Conservation (phyloP, 495 filamentous ascomycete genomes). For the Penicillium paxilli region DNA sequence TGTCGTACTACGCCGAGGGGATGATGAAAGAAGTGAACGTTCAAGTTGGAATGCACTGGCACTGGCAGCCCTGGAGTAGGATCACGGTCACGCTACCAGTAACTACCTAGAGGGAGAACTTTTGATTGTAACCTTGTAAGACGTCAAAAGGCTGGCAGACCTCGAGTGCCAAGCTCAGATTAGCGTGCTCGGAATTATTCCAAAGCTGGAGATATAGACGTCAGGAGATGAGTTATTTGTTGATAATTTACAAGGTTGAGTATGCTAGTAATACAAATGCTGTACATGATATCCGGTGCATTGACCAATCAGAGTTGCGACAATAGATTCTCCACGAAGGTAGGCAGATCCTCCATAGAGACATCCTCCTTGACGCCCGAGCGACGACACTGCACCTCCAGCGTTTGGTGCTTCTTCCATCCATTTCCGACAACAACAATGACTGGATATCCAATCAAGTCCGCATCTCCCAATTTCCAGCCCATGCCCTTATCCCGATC, state of each 20-base stretch:
- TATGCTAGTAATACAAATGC: constrained; percentile 1
- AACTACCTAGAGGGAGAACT: too few relatives aligned
- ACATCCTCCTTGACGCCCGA: constrained; percentile 52
- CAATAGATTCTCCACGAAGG: constrained; percentile 43
- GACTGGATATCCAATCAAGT: constrained; percentile 84
- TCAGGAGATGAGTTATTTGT: not conserved
- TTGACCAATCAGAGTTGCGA: constrained; percentile 32
- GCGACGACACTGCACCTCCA: constrained; percentile 79
- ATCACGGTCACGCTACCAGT: too few relatives aligned
- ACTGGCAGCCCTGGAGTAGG: too few relatives aligned
- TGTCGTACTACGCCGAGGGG: too few relatives aligned
- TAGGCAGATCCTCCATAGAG: constrained; percentile 32
- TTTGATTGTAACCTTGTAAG: too few relatives aligned
- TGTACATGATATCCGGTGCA: not conserved
- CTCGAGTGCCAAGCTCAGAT: too few relatives aligned
- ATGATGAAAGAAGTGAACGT: too few relatives aligned
- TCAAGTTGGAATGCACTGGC: too few relatives aligned
- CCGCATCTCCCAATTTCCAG: constrained; percentile 88
- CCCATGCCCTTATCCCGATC: constrained; percentile 69
- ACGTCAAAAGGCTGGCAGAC: too few relatives aligned
- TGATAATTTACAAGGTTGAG: constrained; percentile 1
- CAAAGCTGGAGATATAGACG: not conserved
- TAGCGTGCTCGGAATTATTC: too few relatives aligned
- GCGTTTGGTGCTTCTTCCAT: constrained; percentile 62
- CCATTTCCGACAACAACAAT: constrained; percentile 73